A percentile compares a stretch with the other conserved stretches of the same genome.
Conservation (phyloP, 352 stramenopile genomes). For the Lagenidium giganteum region DNA sequence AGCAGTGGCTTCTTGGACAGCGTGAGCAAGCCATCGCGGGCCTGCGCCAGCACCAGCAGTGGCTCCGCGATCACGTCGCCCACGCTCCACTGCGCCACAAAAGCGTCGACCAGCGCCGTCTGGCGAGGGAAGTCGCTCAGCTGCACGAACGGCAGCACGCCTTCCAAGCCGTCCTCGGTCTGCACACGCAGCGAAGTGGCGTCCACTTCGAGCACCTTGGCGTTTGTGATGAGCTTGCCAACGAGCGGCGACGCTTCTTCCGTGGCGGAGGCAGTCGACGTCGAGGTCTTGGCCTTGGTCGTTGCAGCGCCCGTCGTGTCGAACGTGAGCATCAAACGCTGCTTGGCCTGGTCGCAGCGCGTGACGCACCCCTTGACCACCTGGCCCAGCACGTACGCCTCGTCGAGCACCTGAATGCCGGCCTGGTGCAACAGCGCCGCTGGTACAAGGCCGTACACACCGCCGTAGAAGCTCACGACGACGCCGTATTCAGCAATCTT, state of each 20-base stretch:
- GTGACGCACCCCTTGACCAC: conserved; percentile 69
- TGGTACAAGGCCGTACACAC: conserved; percentile 87
- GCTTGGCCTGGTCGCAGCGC: conserved; percentile 49
- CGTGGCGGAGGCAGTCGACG: no score
- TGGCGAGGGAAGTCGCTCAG: conserved; percentile 67
- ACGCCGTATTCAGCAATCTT: conserved; percentile 89
- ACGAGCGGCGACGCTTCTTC: conserved; percentile 24
- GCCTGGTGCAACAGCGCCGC: conserved; percentile 67
- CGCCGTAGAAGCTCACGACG: conserved; percentile 92
- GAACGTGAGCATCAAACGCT: conserved; percentile 69
- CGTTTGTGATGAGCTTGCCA: conserved; percentile 38
- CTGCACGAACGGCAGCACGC: conserved; percentile 59
- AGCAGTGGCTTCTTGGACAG: conserved; percentile 69
- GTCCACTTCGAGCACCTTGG: conserved; percentile 54
- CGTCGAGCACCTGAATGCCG: conserved; percentile 63
- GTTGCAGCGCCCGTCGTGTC: conserved; percentile 25
- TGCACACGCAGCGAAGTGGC: conserved; percentile 51
- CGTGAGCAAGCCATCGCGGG: conserved; percentile 47
- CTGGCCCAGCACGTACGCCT: conserved; percentile 72
- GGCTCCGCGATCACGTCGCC: conserved; percentile 43
- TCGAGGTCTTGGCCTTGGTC: no score
- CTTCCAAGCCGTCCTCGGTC: conserved; percentile 51
- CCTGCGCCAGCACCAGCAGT: conserved; percentile 51
- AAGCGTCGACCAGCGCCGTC: conserved; percentile 48
- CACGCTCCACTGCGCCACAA: conserved; percentile 30